Evolutionary conservation across 495 filamentous ascomycete genomes (phyloP), one percentile per base, ranked within the genome.

Genomic region (Rhypophila decipiens): DNA sequence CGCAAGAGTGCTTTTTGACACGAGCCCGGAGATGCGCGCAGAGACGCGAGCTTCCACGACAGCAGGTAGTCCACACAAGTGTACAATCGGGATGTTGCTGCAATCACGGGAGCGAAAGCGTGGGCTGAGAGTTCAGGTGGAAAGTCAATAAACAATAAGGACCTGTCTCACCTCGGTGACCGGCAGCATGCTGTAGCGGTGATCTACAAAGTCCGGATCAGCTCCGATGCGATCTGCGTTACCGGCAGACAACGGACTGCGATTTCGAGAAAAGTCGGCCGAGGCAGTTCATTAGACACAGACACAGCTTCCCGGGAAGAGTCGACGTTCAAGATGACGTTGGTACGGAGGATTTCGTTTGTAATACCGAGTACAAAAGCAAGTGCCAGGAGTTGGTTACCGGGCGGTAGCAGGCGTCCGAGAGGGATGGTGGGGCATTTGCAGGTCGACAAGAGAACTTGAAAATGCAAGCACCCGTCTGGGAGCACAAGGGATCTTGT

Each of bases 101-200:
- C 9, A 17, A 21, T 40, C 29, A 8, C 29, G 33, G 22, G 13
- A 12, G 15, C 27, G 43, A 33, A 46, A 44, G 42, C 41, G 23
- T 10, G 31, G 19, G 13, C 24, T n/a, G n/a, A n/a, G 40, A 9
- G 40, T 15, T 11, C 18, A 15, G 15, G 12, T 17, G 15, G 19
- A 47, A 50, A 51, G 45, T 59, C 52, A 59, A 56, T 50, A 56
- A 59, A 59, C 39, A 52, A 49, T 42, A 47, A 20, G 49, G 43
- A 38, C 41, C 42, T 37, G 31, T 21, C 42, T 46, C 52, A 59
- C 56, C 56, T 24, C 29, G 56, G 49, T 59, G 56, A 46, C 33
- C 49, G 34, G 44, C 52, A 55, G 52, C 23, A 24, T 21, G n/a
- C n/a, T n/a, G n/a, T 24, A 36, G 33, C 51, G 39, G 24, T 27